Evolutionary conservation across 371 early-diverging fungal genomes (phyloP).

Genomic region (Rhizomucor miehei): DNA sequence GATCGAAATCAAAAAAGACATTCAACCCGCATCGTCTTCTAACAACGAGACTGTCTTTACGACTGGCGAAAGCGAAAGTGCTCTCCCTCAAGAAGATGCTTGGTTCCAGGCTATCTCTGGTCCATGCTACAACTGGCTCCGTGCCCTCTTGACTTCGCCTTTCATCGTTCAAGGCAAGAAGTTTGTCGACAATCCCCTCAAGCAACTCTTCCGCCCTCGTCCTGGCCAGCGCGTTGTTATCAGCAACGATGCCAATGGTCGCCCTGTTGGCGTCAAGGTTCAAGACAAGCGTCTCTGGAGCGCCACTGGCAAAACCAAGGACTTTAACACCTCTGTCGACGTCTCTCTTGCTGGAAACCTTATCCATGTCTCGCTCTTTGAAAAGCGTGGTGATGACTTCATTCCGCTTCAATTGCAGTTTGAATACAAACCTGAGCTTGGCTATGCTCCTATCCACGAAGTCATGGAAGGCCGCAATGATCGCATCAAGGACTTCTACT

Average conservation of each 20-base stretch:
- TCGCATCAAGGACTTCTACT: slow-evolving; percentile 92
- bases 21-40: slow-evolving; percentile 20
- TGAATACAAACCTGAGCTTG: slow-evolving; percentile 77
- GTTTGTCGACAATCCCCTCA: slow-evolving; percentile 77
- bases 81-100: slow-evolving; percentile 64
- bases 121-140: slow-evolving; percentile 76
- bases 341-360: slow-evolving; percentile 59
- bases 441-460: slow-evolving; percentile 88
- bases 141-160: slow-evolving; percentile 81
- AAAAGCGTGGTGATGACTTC: slow-evolving; percentile 63
- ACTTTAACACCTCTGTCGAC: slow-evolving; percentile 60
- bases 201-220: slow-evolving; percentile 81
- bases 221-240: slow-evolving; percentile 76
- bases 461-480: slow-evolving; percentile 88
- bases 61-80: slow-evolving; percentile 46
- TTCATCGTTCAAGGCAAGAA: slow-evolving; percentile 79
- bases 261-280: slow-evolving; percentile 50
- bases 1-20: slow-evolving; percentile 16
- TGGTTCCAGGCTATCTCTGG: slow-evolving; percentile 82
- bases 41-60: slow-evolving; percentile 51
- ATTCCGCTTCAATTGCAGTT: slow-evolving; percentile 78
- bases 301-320: slow-evolving; percentile 51
- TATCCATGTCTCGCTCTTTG: slow-evolving; percentile 72
- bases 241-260: slow-evolving; percentile 43
- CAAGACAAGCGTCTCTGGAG: slow-evolving; percentile 65